These are phyloP conservation scores for Maudiozyma saulgeensis DNA, from an alignment of 805 yeast species.

Conservation along the genomic window DNA sequence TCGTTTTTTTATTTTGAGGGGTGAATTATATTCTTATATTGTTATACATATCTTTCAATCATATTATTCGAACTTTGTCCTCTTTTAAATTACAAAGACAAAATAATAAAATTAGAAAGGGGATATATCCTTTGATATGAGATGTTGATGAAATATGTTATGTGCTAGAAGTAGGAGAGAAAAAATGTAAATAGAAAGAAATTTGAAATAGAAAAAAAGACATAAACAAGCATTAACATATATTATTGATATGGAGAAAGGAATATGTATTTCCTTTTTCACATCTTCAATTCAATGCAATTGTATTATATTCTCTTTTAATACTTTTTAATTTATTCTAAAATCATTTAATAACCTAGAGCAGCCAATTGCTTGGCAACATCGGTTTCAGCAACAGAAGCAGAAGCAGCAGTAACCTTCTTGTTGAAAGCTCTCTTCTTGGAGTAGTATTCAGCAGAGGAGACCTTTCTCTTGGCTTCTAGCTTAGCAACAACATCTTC, in stretches of 20 bases:
- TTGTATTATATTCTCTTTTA: too few relatives aligned
- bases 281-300: too few relatives aligned
- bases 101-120: not conserved
- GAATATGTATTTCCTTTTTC: too few relatives aligned
- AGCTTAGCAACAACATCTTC: slow-evolving; percentile 93
- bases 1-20: not conserved
- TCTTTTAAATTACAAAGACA: not conserved
- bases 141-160: not conserved
- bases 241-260: too few relatives aligned
- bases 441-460: slow-evolving; percentile 97
- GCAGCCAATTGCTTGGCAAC: slow-evolving; percentile 90
- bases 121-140: not conserved
- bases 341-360: slow-evolving; percentile 78
- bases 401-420: slow-evolving; percentile 82
- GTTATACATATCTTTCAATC: not conserved
- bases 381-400: slow-evolving; percentile 81
- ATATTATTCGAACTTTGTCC: not conserved
- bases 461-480: slow-evolving; percentile 99
- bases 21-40: not conserved
- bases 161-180: not conserved
- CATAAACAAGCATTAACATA: not conserved
- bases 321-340: too few relatives aligned
- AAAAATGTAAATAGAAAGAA: not conserved
- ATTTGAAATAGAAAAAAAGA: not conserved
- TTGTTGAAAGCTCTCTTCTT: slow-evolving; percentile 94